Conservation (phyloP, 2,329 filamentous ascomycete genomes). For the Chaetomiaceae sp. region DNA sequence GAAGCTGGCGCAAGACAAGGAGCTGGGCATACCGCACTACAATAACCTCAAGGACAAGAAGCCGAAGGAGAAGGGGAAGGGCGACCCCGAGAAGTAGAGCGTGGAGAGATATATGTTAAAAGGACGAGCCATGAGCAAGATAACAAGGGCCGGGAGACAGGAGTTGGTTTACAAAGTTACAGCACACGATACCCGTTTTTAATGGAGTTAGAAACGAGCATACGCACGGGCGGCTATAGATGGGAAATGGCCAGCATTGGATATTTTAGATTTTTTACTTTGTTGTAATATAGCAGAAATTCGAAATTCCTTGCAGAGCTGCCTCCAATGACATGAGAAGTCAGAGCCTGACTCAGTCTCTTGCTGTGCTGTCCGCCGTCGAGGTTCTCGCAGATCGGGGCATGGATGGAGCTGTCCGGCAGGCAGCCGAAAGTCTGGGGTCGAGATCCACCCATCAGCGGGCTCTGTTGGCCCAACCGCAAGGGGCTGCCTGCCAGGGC, state of each 20-base stretch:
- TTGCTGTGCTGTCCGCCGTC: not conserved
- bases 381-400: too few relatives aligned
- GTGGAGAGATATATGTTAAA: not conserved
- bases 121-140: not conserved
- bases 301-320: too few relatives aligned
- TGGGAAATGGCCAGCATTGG: not conserved
- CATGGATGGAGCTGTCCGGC: constrained; percentile 6
- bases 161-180: not conserved
- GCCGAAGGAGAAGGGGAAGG: constrained; percentile 38
- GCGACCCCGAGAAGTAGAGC: constrained; percentile 24
- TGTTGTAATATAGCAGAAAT: not conserved
- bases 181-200: constrained; percentile 11
- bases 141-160: not conserved
- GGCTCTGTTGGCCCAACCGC: too few relatives aligned
- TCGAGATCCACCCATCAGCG: not conserved
- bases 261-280: not conserved
- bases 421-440: not conserved
- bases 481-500: not conserved
- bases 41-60: constrained; percentile 52
- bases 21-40: constrained; percentile 53
- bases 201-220: not conserved
- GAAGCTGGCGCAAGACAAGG: constrained; percentile 47
- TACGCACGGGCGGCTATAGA: not conserved
- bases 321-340: too few relatives aligned
- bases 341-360: too few relatives aligned